Conservation (phyloP, 2,329 filamentous ascomycete genomes). For the Aspergillus udagawae region DNA sequence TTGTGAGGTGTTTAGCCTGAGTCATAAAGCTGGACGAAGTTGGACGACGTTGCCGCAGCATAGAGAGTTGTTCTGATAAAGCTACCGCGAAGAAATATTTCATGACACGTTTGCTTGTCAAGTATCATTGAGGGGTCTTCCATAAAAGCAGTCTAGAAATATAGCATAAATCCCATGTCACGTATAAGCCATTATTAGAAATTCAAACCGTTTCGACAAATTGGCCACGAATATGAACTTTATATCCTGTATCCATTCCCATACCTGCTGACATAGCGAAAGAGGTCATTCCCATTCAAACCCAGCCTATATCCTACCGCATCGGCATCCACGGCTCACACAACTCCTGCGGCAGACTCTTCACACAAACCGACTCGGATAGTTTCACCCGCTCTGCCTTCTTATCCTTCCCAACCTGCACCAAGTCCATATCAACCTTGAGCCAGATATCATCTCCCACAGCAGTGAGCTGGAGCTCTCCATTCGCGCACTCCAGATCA, state of each 20-base stretch:
- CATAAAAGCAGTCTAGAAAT: no score
- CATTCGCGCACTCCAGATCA: background rate
- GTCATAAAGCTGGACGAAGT: no score
- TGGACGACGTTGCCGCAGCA: no score
- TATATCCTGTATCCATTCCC: background rate
- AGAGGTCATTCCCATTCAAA: no score
- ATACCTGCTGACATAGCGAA: no score
- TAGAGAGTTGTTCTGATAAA: no score
- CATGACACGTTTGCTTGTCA: no score
- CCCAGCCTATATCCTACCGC: background rate
- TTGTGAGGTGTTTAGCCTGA: no score
- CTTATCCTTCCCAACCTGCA: background rate
- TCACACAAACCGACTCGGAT: background rate
- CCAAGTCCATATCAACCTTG: background rate
- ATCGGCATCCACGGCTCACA: background rate
- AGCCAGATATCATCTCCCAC: background rate
- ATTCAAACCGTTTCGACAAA: background rate
- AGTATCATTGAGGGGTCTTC: no score
- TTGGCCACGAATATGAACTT: background rate
- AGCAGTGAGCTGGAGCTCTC: background rate
- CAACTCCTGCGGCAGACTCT: background rate
- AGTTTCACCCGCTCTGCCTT: background rate
- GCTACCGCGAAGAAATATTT: no score
- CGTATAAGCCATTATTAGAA: no score
- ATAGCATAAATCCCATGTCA: no score